Evolutionary conservation across 352 stramenopile genomes (phyloP), one percentile per base, ranked within the genome.

Genomic region (Vaucheria bursata): DNA sequence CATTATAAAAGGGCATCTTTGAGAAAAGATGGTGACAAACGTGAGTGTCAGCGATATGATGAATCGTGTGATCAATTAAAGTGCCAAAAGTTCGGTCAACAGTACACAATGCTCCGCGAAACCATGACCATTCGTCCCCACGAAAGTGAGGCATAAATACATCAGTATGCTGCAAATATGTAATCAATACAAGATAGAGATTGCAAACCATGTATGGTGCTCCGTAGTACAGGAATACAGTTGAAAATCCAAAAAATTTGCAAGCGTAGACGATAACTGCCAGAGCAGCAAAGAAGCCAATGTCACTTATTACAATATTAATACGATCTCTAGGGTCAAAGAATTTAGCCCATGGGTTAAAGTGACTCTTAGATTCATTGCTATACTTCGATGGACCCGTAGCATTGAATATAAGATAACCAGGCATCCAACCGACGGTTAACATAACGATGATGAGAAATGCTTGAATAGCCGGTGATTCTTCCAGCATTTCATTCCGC

Each of bases 1-100:
- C 95, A 86, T 98, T 93, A 89, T 98, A 99, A 85, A 97, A 98
- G 12, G 95, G 95, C 91, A 98, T 97, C 88, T 98, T 97, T 84
- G 94, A 96, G 86, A 98, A 98, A 68, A 99, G 91, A 86, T 99
- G 95, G 87, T 99, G 95, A 70, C 88, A 91, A 71, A 99, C 94
- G 87, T 99, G 95, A 40, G 95, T 98, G 87, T 95, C 93, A 38
- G 92, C 90, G 85, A 99, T 99, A 87, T 95, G 93, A 88, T 99
- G 95, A 83, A 98, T 90, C 74, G 97, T 93, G 78, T 93, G 90
- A 85, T 98, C 93, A 73, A 98, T 91, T 80, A 97, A 96, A 40
- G 87, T 76, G 35, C 90, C 90, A 77, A 98, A 98, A 0, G 91
- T 91, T n/a, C 95, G 91, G 87, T 99, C 95, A 73, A 99, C 96